phyloP scores from a whole-genome alignment of 495 filamentous ascomycete species.

The Xylaria scruposa region DNA sequence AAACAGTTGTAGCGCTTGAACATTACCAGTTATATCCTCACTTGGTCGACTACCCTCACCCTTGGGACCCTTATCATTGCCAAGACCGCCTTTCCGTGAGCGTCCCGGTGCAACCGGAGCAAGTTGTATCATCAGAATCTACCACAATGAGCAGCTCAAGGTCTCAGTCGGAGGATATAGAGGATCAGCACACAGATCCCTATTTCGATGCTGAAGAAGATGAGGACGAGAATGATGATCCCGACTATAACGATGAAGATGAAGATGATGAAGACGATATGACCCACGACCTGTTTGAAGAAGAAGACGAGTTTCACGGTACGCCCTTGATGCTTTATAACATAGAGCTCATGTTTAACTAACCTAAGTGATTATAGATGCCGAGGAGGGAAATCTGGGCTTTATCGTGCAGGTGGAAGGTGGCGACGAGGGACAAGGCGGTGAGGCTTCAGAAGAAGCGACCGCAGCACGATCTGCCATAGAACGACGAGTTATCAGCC shows the following conservation, averaged over 20 bases:
- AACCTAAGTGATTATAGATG: constrained; percentile 31
- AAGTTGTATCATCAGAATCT: not conserved
- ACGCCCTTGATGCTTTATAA: not conserved
- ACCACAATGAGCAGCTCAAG: constrained; percentile 35
- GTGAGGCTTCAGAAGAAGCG: constrained; percentile 26
- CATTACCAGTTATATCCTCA: not conserved
- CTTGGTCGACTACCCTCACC: not conserved
- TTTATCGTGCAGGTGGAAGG: constrained; percentile 41
- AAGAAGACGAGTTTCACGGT: constrained; percentile 46
- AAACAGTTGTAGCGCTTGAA: not conserved
- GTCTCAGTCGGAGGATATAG: constrained; percentile 31
- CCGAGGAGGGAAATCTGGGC: constrained; percentile 39
- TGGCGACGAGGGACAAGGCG: constrained; percentile 41
- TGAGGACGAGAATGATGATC: constrained; percentile 49
- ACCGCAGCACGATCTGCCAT: constrained; percentile 32
- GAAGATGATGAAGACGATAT: constrained; percentile 49
- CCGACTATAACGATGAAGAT: constrained; percentile 57
- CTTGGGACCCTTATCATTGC: constrained; percentile 3
- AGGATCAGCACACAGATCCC: constrained; percentile 28
- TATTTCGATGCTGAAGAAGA: constrained; percentile 41
- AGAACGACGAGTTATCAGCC: constrained; percentile 39
- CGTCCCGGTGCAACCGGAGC: constrained; percentile 18
- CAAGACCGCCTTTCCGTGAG: constrained; percentile 8
- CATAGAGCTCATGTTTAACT: constrained; percentile 12
- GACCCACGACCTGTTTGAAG: constrained; percentile 44